Conservation (phyloP, 257 asterid genomes). For the Solanum arcanum region DNA sequence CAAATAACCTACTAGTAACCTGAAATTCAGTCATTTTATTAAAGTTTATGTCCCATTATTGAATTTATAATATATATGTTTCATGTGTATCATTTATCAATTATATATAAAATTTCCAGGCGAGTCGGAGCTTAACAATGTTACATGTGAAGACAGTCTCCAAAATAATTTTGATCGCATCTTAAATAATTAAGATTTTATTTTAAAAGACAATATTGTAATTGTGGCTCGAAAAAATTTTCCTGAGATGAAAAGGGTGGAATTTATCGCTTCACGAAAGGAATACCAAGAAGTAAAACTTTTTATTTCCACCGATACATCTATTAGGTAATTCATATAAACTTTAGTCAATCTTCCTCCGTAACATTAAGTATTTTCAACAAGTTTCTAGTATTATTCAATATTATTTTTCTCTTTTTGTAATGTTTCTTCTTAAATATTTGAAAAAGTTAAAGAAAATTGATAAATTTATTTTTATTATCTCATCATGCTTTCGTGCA, state of each 20-base stretch:
- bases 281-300: too few relatives aligned
- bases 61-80: background rate
- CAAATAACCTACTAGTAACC: background rate
- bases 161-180: background rate
- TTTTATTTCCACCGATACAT: too few relatives aligned
- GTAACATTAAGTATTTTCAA: background rate
- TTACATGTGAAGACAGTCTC: background rate
- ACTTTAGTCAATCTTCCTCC: background rate
- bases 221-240: background rate
- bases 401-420: background rate
- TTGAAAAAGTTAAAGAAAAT: background rate
- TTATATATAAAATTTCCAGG: background rate
- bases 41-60: background rate
- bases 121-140: background rate
- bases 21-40: background rate
- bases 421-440: background rate
- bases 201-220: background rate
- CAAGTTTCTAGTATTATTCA: background rate
- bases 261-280: too few relatives aligned
- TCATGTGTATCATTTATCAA: background rate
- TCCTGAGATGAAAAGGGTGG: background rate
- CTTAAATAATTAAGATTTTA: background rate
- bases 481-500: background rate
- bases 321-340: too few relatives aligned
- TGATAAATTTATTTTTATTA: background rate